These are phyloP conservation scores for Panicum hallii DNA, from an alignment of 202 grass and related monocot species.

Conservation along the genomic window DNA sequence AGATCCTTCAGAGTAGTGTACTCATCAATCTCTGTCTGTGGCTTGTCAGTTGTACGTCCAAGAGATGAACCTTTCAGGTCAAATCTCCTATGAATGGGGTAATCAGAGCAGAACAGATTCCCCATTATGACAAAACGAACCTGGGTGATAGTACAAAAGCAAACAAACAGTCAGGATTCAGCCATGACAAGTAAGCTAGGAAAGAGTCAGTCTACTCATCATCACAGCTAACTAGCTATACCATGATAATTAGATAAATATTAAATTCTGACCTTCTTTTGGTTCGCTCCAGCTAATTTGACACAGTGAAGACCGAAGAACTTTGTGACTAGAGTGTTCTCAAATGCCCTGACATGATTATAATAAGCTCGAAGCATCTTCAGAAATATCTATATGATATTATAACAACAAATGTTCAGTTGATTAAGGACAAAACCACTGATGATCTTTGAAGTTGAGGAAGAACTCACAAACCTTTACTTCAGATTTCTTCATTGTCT, in stretches of 20 bases:
- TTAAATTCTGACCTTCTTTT: slow-evolving; percentile 74
- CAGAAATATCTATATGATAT: slow-evolving; percentile 70
- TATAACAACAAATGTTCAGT: slow-evolving; percentile 37
- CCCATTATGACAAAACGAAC: slow-evolving; percentile 99
- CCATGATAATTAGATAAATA: slow-evolving; percentile 19
- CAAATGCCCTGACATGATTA: slow-evolving; percentile 80
- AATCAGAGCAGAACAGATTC: slow-evolving; percentile 85
- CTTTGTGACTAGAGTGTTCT: slow-evolving; percentile 82
- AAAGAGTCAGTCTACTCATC: slow-evolving; percentile 21
- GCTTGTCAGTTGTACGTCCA: slow-evolving; percentile 87
- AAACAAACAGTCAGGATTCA: slow-evolving; percentile 29
- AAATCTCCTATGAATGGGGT: slow-evolving; percentile 81
- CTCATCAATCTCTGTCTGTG: slow-evolving; percentile 85
- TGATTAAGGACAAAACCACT: slow-evolving; percentile 21
- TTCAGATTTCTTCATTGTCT: slow-evolving; percentile 99
- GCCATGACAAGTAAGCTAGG: slow-evolving; percentile 20
- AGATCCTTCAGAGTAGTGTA: slow-evolving; percentile 91
- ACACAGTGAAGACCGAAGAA: slow-evolving; percentile 96
- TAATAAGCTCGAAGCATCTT: slow-evolving; percentile 97
- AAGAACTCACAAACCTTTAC: slow-evolving; percentile 78
- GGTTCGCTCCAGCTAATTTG: slow-evolving; percentile 83
- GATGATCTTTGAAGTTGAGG: slow-evolving; percentile 7
- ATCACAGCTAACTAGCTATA: slow-evolving; percentile 13
- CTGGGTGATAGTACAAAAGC: slow-evolving; percentile 46
- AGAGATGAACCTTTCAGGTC: slow-evolving; percentile 95